Percentiles rank a stretch among this genome's conserved stretches.
phyloP scores from a whole-genome alignment of 768 basidiomycete genomes.

The Xerocomus potaroensis region DNA sequence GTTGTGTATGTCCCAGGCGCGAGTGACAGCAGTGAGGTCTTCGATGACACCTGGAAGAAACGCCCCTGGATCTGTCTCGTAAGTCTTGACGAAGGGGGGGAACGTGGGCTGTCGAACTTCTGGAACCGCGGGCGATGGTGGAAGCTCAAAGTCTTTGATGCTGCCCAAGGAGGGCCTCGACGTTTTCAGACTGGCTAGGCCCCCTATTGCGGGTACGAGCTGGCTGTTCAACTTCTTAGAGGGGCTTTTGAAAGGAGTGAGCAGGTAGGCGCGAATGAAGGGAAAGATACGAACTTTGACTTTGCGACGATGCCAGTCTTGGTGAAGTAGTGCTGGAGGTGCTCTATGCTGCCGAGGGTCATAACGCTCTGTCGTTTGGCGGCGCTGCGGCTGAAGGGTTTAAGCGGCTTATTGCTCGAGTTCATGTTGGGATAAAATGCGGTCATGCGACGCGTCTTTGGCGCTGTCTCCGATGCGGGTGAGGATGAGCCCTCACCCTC shows the following conservation, averaged over 20 bases:
- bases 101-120: slow-evolving; percentile 40
- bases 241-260: slow-evolving; percentile 28
- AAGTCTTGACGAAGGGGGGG: slow-evolving; percentile 56
- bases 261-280: background rate
- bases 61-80: slow-evolving; percentile 71
- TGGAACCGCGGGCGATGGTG: slow-evolving; percentile 63
- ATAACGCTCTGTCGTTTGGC: slow-evolving; percentile 93
- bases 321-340: slow-evolving; percentile 92
- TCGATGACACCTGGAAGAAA: slow-evolving; percentile 73
- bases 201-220: slow-evolving; percentile 75
- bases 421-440: slow-evolving; percentile 78
- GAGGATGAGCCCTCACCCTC: slow-evolving; percentile 33
- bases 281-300: slow-evolving; percentile 54
- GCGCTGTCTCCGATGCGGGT: slow-evolving; percentile 26
- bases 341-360: slow-evolving; percentile 93
- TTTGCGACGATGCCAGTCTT: slow-evolving; percentile 77
- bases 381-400: slow-evolving; percentile 86
- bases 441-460: slow-evolving; percentile 61
- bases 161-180: slow-evolving; percentile 39
- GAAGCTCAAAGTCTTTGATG: slow-evolving; percentile 55
- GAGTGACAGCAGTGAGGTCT: slow-evolving; percentile 63
- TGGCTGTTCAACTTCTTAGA: slow-evolving; percentile 52
- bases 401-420: slow-evolving; percentile 65
- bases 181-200: slow-evolving; percentile 41
- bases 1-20: slow-evolving; percentile 53